Percentiles rank a stretch among this genome's conserved stretches.
Evolutionary conservation across 1,284 basidiomycete species (phyloP).

Genomic region (Cutaneotrichosporon curvatum): DNA sequence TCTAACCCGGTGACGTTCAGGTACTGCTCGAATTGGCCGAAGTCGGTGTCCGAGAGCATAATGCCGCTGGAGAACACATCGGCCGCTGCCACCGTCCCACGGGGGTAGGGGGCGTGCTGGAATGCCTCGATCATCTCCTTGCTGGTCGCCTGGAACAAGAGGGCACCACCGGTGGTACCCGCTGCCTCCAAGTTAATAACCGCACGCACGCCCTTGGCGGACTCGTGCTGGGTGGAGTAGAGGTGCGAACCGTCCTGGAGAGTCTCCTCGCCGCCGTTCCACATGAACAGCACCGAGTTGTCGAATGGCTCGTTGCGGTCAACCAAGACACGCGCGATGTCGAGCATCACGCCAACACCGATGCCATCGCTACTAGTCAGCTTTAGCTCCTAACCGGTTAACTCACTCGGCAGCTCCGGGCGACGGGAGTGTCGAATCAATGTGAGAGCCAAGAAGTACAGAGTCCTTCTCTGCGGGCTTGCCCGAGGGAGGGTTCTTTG

Average conservation of each 20-base stretch:
- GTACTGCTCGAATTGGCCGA: constrained; percentile 89
- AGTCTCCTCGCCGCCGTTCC: constrained; percentile 80
- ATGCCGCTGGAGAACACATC: constrained; percentile 92
- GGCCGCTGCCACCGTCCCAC: constrained; percentile 84
- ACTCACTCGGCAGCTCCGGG: constrained; percentile 72
- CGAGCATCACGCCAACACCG: constrained; percentile 84
- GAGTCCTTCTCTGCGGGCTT: constrained; percentile 78
- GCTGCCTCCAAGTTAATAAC: constrained; percentile 58
- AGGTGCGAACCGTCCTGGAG: constrained; percentile 93
- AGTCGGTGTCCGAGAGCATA: constrained; percentile 86
- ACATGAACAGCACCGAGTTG: constrained; percentile 80
- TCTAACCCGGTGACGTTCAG: constrained; percentile 78
- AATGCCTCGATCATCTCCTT: constrained; percentile 91
- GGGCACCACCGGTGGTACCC: constrained; percentile 77
- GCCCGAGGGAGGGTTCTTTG: constrained; percentile 31
- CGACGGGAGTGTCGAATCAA: constrained; percentile 60
- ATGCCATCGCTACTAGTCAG: constrained; percentile 58
- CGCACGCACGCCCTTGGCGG: constrained; percentile 68
- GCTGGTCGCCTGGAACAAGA: constrained; percentile 93
- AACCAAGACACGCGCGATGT: constrained; percentile 72
- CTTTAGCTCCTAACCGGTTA: too few relatives aligned
- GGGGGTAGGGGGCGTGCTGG: constrained; percentile 74
- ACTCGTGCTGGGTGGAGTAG: constrained; percentile 77
- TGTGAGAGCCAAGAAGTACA: constrained; percentile 80
- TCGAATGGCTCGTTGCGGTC: constrained; percentile 64